Evolutionary conservation across 768 basidiomycete genomes (phyloP), one percentile per base, ranked within the genome.

Genomic region (Cystofilobasidium bisporidii): DNA sequence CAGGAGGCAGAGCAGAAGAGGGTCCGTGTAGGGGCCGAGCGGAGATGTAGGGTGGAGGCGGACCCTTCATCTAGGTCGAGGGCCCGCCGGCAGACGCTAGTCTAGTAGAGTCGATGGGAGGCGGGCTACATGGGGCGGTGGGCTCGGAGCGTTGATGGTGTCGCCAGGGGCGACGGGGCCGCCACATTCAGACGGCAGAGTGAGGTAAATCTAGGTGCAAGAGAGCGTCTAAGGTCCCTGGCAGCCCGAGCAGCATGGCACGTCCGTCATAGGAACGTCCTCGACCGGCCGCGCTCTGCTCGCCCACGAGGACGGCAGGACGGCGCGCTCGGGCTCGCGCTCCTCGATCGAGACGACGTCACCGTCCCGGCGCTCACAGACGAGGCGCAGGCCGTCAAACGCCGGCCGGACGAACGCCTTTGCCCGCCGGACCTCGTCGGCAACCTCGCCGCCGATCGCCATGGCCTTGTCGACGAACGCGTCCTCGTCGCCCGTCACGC

Each of bases 381-480:
- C 68, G 26, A 69, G 47, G 4, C 63, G 45, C 26, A 69, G 47
- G 15, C 68, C 68, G 50, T 69, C 68, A 3, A 15, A 69, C 24
- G 45, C 68, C 26, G 68, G 68, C 45, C 68, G 32, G 15, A 69
- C 68, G 28, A 59, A 69, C 24, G 40, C 57, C 12, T 41, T 40
- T 18, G 45, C 30, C 61, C 18, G 32, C 58, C 38, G 48, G 14
- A 56, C 68, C 30, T 64, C 63, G 24, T 60, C 65, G 22, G 64
- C 70, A 43, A 72, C 71, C 30, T 83, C 85, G 48, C 80, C 78
- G 20, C 79, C 78, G 63, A 87, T 76, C 71, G 83, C 71, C 57
- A 76, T 76, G 1, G 86, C 72, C 6, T 84, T 83, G 24, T 72
- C 65, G 72, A 69, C 56, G 69, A 73, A 71, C 81, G 82, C 64